Percentiles rank a stretch among this genome's conserved stretches.
Conservation (phyloP, 208 protist species). For the Leishmania lainsoni region DNA sequence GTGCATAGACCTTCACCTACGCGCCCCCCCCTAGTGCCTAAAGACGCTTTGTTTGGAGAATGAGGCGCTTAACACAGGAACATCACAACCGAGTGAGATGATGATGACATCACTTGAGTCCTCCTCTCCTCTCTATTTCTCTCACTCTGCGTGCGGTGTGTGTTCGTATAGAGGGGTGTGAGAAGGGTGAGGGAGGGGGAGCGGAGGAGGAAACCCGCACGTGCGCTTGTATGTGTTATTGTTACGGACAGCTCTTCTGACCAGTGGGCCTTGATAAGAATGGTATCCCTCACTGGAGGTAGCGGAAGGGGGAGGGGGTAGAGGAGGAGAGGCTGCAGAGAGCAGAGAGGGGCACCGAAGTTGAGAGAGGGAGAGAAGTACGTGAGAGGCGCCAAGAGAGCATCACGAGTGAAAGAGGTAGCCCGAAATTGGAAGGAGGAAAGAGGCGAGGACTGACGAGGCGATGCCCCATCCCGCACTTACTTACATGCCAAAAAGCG, state of each 20-base stretch:
- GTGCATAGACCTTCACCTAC: no score
- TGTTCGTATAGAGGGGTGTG: not conserved
- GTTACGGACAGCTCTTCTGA: not conserved
- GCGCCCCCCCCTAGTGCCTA: not conserved
- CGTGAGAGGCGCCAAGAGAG: not conserved
- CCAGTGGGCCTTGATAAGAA: not conserved
- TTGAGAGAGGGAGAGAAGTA: not conserved
- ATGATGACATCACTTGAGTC: not conserved
- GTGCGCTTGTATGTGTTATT: not conserved
- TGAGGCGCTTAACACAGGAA: not conserved
- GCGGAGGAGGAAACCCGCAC: not conserved
- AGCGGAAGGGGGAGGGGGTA: not conserved
- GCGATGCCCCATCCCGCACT: not conserved
- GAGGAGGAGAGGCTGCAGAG: conserved; percentile 6
- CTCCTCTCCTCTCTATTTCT: no score
- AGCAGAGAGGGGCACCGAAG: conserved; percentile 1
- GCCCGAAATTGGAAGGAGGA: not conserved
- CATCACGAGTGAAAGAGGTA: not conserved
- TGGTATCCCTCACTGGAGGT: not conserved
- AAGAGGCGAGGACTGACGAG: not conserved
- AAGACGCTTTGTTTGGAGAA: not conserved
- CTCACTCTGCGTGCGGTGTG: not conserved
- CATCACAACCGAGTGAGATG: not conserved
- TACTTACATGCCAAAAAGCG: not conserved
- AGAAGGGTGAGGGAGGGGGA: not conserved